These are phyloP conservation scores for Aspergillus campestris DNA, from an alignment of 495 filamentous ascomycete genomes.

Conservation along the genomic window DNA sequence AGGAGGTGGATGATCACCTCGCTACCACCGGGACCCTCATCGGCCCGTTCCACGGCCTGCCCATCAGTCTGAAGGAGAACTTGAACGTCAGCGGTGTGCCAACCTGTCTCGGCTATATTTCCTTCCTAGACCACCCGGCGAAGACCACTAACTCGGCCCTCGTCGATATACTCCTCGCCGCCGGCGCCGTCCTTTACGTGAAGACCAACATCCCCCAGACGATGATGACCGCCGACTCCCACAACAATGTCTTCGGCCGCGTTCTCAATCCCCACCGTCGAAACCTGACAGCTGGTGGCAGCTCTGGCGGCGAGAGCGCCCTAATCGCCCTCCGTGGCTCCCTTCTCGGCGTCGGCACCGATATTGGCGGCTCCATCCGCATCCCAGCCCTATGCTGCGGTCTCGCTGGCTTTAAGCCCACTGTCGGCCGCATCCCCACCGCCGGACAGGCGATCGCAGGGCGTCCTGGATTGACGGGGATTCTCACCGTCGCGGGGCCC, in stretches of 20 bases:
- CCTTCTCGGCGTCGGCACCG: constrained; percentile 55
- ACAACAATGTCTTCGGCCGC: constrained; percentile 30
- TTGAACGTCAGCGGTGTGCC: constrained; percentile 43
- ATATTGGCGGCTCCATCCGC: constrained; percentile 56
- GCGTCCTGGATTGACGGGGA: constrained; percentile 37
- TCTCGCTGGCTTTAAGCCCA: constrained; percentile 54
- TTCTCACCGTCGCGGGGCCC: constrained; percentile 23
- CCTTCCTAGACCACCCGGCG: constrained; percentile 44
- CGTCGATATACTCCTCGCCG: constrained; percentile 19
- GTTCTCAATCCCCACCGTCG: constrained; percentile 48
- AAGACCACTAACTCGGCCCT: constrained; percentile 31
- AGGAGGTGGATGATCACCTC: constrained; percentile 26
- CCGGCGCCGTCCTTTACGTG: constrained; percentile 45
- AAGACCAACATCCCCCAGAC: constrained; percentile 54
- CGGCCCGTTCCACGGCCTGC: constrained; percentile 55
- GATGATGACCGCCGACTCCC: constrained; percentile 41
- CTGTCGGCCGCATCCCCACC: constrained; percentile 43
- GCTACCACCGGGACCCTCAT: constrained; percentile 26
- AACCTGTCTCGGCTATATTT: constrained; percentile 21
- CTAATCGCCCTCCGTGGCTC: constrained; percentile 49
- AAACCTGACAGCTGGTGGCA: constrained; percentile 46
- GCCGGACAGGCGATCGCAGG: constrained; percentile 24
- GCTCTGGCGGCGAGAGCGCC: constrained; percentile 56
- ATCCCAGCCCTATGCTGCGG: constrained; percentile 54
- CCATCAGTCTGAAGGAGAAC: constrained; percentile 58